These are phyloP conservation scores for Hirschioporus abietinus DNA, from an alignment of 768 basidiomycete species.

Conservation along the genomic window DNA sequence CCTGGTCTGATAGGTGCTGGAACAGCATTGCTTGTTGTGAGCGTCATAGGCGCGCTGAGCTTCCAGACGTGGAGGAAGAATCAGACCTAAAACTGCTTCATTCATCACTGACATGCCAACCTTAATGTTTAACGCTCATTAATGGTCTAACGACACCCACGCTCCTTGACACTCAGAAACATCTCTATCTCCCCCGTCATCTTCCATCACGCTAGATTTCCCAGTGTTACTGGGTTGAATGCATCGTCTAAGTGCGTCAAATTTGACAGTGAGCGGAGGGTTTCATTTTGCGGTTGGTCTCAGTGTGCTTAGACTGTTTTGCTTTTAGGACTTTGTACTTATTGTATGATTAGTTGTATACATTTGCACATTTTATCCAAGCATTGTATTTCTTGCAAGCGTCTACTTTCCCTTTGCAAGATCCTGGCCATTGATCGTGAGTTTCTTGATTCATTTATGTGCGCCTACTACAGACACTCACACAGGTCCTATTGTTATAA, in stretches of 20 bases:
- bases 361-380: background rate
- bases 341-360: background rate
- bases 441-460: no score
- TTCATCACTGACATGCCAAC: background rate
- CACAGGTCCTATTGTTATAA: no score
- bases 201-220: background rate
- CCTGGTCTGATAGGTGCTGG: constrained; percentile 79
- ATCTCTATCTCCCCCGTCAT: background rate
- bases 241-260: background rate
- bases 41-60: constrained; percentile 72
- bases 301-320: background rate
- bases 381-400: background rate
- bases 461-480: no score
- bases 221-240: background rate
- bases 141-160: background rate
- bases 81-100: constrained; percentile 25
- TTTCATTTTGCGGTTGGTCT: background rate
- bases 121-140: background rate
- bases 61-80: constrained; percentile 66
- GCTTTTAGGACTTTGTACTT: background rate
- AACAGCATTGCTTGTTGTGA: constrained; percentile 75
- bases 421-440: background rate
- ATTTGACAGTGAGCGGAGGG: background rate
- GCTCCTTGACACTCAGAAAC: background rate
- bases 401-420: no score